A percentile compares a stretch with the other conserved stretches of the same genome.
Conservation (phyloP, 768 basidiomycete genomes). For the Amanita pallidorosea region DNA sequence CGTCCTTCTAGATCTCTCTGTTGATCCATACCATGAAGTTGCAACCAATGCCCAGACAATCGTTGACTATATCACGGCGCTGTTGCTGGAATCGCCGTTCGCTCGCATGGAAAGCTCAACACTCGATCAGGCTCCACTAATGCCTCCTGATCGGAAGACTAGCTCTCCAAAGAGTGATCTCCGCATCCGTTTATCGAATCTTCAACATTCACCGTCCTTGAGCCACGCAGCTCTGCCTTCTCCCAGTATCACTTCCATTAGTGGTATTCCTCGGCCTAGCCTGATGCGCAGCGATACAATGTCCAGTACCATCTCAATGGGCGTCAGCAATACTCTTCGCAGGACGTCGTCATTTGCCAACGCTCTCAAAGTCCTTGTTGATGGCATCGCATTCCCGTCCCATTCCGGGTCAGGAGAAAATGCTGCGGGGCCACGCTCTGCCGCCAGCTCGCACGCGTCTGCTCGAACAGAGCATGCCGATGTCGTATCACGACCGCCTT, state of each 20-base stretch:
- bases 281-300: slow-evolving; percentile 52
- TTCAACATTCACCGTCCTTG: slow-evolving; percentile 37
- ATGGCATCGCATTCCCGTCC: slow-evolving; percentile 61
- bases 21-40: slow-evolving; percentile 90
- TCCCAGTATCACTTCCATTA: slow-evolving; percentile 15
- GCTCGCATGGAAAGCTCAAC: slow-evolving; percentile 60
- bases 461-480: slow-evolving; percentile 17
- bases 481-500: slow-evolving; percentile 58
- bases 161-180: slow-evolving; percentile 26
- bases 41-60: slow-evolving; percentile 85
- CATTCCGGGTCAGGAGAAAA: slow-evolving; percentile 35
- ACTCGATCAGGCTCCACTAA: slow-evolving; percentile 38
- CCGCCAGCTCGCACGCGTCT: slow-evolving; percentile 12
- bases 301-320: slow-evolving; percentile 46
- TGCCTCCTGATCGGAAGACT: slow-evolving; percentile 25
- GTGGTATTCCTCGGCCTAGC: slow-evolving; percentile 26
- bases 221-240: slow-evolving; percentile 33
- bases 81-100: slow-evolving; percentile 85
- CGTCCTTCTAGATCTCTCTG: slow-evolving; percentile 79
- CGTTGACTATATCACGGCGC: slow-evolving; percentile 85
- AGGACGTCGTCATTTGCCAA: slow-evolving; percentile 78
- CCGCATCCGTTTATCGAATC: slow-evolving; percentile 33
- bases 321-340: slow-evolving; percentile 57
- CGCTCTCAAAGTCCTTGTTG: slow-evolving; percentile 58
- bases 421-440: slow-evolving; percentile 19